These are phyloP conservation scores for Beauveria scarabaeidicola DNA, from an alignment of 2,329 filamentous ascomycete genomes.

Conservation along the genomic window DNA sequence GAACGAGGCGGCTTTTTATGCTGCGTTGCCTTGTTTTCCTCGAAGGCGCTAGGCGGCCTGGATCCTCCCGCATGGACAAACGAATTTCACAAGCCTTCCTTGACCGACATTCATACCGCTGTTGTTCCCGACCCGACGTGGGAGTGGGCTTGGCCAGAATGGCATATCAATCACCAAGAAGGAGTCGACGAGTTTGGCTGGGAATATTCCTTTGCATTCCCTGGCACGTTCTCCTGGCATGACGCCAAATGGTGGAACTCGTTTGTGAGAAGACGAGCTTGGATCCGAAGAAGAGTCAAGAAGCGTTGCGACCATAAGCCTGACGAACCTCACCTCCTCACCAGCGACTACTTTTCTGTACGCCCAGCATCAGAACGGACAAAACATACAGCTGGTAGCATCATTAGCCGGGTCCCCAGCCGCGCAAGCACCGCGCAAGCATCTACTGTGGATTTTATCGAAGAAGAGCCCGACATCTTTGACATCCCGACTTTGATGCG, in stretches of 20 bases:
- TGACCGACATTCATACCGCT: conserved; percentile 68
- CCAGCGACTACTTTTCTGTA: conserved; percentile 72
- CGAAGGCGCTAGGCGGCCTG: conserved; percentile 72
- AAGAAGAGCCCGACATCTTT: conserved; percentile 49
- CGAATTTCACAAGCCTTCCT: conserved; percentile 48
- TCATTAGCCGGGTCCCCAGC: conserved; percentile 25
- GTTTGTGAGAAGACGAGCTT: conserved; percentile 82
- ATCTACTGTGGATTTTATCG: conserved; percentile 35
- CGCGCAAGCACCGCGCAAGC: conserved; percentile 29
- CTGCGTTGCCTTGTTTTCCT: conserved; percentile 82
- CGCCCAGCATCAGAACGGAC: conserved; percentile 41
- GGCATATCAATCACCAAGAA: conserved; percentile 61
- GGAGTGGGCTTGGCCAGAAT: conserved; percentile 73
- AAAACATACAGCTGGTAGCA: conserved; percentile 24
- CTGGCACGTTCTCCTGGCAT: conserved; percentile 72
- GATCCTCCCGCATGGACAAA: conserved; percentile 88
- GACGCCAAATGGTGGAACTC: conserved; percentile 87
- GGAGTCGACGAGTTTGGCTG: conserved; percentile 80
- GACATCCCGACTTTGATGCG: conserved; percentile 62
- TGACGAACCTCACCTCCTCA: conserved; percentile 57
- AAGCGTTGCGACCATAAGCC: conserved; percentile 35
- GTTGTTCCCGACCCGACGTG: conserved; percentile 92
- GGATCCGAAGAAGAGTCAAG: conserved; percentile 74
- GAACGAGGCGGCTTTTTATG: conserved; percentile 86
- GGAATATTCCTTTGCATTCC: conserved; percentile 91